Evolutionary conservation across 768 basidiomycete species (phyloP), one percentile per base, ranked within the genome.

Genomic region (Cytidiella melzeri): DNA sequence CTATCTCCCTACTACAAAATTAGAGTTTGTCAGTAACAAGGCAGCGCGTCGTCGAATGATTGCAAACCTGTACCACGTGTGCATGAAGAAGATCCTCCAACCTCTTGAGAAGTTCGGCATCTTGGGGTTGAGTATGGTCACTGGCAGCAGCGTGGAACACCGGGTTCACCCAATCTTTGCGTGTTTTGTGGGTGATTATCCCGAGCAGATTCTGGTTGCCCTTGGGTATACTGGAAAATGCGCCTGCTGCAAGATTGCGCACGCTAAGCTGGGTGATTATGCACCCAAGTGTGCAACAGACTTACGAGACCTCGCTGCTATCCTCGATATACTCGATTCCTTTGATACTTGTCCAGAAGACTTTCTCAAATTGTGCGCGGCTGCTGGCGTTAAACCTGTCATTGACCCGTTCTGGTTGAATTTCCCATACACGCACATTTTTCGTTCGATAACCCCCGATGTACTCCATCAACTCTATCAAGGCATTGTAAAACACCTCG

Each of bases 391-490:
- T 44, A 61, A 62, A 36, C 57, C 60, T 0, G 23, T 62, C 3
- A 44, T 25, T 3, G 51, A 53, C 5, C 66, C 59, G 0, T 67
- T 60, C 38, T 67, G 60, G 61, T 47, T 53, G 23, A 39, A 49
- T 6, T 51, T 65, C 2, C 59, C 62, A 0, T 61, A 60, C 47
- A 25, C 37, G 11, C 50, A 66, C 30, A 63, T 64, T 28, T 61
- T 53, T 41, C 41, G 10, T 2, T 41, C 58, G 1, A 61, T 64
- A 30, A 61, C 58, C 5, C 58, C 64, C 1, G 63, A 66, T 28
- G 50, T 65, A 25, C 57, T 66, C 2, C 65, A 66, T 45, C 65
- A 66, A 34, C 41, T 66, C 1, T 53, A 55, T 23, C 63, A 66
- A 46, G 63, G 64, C 4, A 43, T 66, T 11, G 23, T 65, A 47